Percentiles rank a stretch among this genome's conserved stretches.
These are phyloP conservation scores for Geotrichum histeridarum DNA, from an alignment of 1,139 yeast species.

Conservation along the genomic window DNA sequence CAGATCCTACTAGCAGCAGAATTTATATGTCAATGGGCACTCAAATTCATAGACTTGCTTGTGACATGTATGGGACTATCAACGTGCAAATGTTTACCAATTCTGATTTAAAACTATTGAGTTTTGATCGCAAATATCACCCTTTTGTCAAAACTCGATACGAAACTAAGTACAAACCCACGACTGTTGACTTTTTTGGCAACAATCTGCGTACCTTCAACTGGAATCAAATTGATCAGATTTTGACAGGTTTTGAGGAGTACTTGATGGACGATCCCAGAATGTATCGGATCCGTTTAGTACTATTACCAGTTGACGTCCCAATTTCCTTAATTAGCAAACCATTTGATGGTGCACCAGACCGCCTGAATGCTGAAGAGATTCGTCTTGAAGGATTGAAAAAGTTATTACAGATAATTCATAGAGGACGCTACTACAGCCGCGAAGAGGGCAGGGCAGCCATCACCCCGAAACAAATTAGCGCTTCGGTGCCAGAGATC, in stretches of 20 bases:
- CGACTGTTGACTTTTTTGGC: constrained; percentile 50
- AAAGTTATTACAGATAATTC: constrained; percentile 61
- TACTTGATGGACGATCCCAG: constrained; percentile 52
- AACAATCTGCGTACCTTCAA: constrained; percentile 55
- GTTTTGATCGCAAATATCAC: constrained; percentile 20
- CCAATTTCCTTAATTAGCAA: constrained; percentile 39
- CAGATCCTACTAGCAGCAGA: constrained; percentile 51
- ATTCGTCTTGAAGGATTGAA: constrained; percentile 81
- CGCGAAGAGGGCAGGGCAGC: constrained; percentile 40
- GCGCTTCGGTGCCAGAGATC: constrained; percentile 62
- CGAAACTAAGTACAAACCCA: constrained; percentile 59
- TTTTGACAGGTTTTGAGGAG: constrained; percentile 84
- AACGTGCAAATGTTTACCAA: constrained; percentile 67
- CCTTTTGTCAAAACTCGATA: constrained; percentile 74
- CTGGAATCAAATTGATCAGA: constrained; percentile 91
- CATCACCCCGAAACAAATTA: constrained; percentile 40
- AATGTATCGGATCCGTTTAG: constrained; percentile 72
- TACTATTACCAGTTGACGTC: constrained; percentile 65
- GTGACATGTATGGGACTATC: constrained; percentile 56
- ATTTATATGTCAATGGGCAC: constrained; percentile 72
- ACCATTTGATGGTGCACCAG: constrained; percentile 33
- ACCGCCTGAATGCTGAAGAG: constrained; percentile 71
- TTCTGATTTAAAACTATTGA: constrained; percentile 28
- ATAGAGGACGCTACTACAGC: constrained; percentile 51
- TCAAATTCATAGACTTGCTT: constrained; percentile 76